Evolutionary conservation across 2,329 filamentous ascomycete genomes (phyloP).

Genomic region (Penicillium sp.): DNA sequence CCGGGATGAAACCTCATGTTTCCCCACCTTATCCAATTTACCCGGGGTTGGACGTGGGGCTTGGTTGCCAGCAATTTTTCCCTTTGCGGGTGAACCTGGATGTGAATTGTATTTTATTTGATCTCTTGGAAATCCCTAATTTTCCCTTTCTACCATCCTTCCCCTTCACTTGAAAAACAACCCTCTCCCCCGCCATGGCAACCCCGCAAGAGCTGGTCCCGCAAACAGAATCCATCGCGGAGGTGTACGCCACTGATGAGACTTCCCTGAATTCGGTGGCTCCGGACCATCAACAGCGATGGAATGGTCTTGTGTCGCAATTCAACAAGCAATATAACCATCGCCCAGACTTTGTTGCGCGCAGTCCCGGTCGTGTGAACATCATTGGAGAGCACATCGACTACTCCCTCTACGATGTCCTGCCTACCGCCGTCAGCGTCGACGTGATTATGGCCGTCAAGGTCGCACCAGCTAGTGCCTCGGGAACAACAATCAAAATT

Average conservation of each 20-base stretch:
- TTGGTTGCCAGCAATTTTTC: background rate
- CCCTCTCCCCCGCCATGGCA: slow-evolving; percentile 33
- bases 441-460: slow-evolving; percentile 83
- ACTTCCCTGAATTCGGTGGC: slow-evolving; percentile 69
- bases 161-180: background rate
- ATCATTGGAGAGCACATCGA: slow-evolving; percentile 99
- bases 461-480: slow-evolving; percentile 38
- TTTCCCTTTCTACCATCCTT: slow-evolving; percentile 3
- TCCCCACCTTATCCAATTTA: slow-evolving; percentile 14
- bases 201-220: slow-evolving; percentile 56
- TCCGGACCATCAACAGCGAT: slow-evolving; percentile 62
- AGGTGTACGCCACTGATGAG: slow-evolving; percentile 76
- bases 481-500: slow-evolving; percentile 63
- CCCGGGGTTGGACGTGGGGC: slow-evolving; percentile 12
- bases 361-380: slow-evolving; percentile 91
- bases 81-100: no score
- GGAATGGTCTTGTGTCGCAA: slow-evolving; percentile 63
- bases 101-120: no score
- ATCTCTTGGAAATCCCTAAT: slow-evolving; percentile 1
- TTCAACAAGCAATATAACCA: slow-evolving; percentile 68
- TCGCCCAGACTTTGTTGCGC: slow-evolving; percentile 71
- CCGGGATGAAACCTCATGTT: slow-evolving; percentile 8
- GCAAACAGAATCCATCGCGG: slow-evolving; percentile 64
- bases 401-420: slow-evolving; percentile 91
- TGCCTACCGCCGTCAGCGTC: slow-evolving; percentile 90